A percentile compares a stretch with the other conserved stretches of the same genome.
These are phyloP conservation scores for Acacia confusa DNA, from an alignment of 306 rosid species.

Conservation along the genomic window DNA sequence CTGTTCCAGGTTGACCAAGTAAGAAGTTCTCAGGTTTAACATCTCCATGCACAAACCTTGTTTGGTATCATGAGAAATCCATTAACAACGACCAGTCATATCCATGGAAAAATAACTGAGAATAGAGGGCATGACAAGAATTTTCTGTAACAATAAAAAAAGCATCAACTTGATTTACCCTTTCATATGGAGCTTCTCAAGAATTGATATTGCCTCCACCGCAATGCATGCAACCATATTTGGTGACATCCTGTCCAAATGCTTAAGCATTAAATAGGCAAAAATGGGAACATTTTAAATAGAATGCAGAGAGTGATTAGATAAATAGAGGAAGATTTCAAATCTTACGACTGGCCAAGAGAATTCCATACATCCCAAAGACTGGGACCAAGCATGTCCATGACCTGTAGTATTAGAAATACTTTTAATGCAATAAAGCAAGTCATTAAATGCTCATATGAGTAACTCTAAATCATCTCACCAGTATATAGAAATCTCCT, in stretches of 20 bases:
- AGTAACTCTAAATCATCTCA: constrained; percentile 48
- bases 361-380: constrained; percentile 94
- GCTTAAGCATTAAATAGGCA: constrained; percentile 26
- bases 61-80: constrained; percentile 24
- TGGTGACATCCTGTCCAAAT: constrained; percentile 77
- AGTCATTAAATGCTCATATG: constrained; percentile 8
- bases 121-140: constrained; percentile 6
- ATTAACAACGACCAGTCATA: constrained; percentile 7
- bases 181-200: constrained; percentile 90
- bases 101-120: constrained; percentile 23
- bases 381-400: constrained; percentile 98
- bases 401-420: constrained; percentile 59
- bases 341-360: constrained; percentile 80
- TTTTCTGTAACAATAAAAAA: neutral
- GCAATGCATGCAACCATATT: constrained; percentile 95
- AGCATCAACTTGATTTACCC: constrained; percentile 51
- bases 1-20: constrained; percentile 88
- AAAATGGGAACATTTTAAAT: neutral
- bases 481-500: constrained; percentile 96
- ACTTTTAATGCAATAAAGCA: constrained; percentile 34
- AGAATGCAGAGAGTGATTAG: neutral
- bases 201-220: constrained; percentile 95
- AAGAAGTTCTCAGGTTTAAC: constrained; percentile 95
- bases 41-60: constrained; percentile 94
- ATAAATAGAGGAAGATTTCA: constrained; percentile 20